Percentiles rank a stretch among this genome's conserved stretches.
phyloP scores from a whole-genome alignment of 2,329 filamentous ascomycete genomes.

The Hypoxylon sp. region DNA sequence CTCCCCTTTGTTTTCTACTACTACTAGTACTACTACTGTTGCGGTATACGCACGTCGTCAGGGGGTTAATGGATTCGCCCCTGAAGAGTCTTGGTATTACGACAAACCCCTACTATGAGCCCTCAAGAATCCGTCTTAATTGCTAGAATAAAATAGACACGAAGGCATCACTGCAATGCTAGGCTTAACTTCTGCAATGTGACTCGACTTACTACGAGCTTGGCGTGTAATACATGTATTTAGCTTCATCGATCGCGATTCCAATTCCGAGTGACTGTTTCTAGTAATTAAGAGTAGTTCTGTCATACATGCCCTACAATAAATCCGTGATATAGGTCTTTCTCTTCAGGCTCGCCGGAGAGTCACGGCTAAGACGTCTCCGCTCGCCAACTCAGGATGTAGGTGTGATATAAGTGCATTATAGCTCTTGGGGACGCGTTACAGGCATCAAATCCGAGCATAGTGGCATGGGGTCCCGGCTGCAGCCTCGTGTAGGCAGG shows the following conservation, averaged over 20 bases:
- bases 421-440: conserved; percentile 27
- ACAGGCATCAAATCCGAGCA: conserved; percentile 24
- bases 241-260: conserved; percentile 25
- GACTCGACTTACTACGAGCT: conserved; percentile 43
- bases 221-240: conserved; percentile 33
- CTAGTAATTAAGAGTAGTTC: conserved; percentile 24
- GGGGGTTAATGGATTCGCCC: conserved; percentile 43
- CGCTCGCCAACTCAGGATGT: conserved; percentile 37
- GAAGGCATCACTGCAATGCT: conserved; percentile 46
- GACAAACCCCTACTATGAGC: conserved; percentile 35
- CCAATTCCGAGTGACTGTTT: conserved; percentile 37
- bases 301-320: conserved; percentile 13
- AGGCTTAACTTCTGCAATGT: conserved; percentile 40
- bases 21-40: conserved; percentile 32
- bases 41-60: conserved; percentile 36
- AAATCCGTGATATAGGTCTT: conserved; percentile 23
- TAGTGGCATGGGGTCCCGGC: conserved; percentile 19
- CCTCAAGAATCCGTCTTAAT: conserved; percentile 43
- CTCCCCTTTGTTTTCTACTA: conserved; percentile 41
- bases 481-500: conserved; percentile 37
- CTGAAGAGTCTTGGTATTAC: conserved; percentile 39
- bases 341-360: conserved; percentile 20
- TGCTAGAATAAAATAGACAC: conserved; percentile 46
- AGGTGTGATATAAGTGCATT: conserved; percentile 40
- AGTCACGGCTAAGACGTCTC: conserved; percentile 34